A percentile compares a stretch with the other conserved stretches of the same genome.
Evolutionary conservation across 352 stramenopile genomes (phyloP).

Genomic region (Phytophthora palmivora): DNA sequence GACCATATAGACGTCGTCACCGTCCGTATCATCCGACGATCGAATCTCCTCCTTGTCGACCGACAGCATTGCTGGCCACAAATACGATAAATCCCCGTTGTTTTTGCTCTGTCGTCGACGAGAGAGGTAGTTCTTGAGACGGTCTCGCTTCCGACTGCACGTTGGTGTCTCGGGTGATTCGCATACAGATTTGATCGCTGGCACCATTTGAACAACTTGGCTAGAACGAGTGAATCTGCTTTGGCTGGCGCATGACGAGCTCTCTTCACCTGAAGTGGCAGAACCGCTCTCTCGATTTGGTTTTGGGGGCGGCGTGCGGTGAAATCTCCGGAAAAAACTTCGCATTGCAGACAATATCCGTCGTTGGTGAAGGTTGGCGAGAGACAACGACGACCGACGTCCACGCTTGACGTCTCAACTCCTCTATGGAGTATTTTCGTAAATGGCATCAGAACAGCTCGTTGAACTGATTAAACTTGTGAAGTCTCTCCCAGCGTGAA

Average conservation of each 20-base stretch:
- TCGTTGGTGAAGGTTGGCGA: slow-evolving; percentile 1
- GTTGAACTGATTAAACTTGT: slow-evolving; percentile 7
- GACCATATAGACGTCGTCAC: slow-evolving; percentile 41
- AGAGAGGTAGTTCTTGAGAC: slow-evolving; percentile 25
- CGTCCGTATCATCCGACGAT: slow-evolving; percentile 31
- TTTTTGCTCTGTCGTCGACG: slow-evolving; percentile 12
- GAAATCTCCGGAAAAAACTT: slow-evolving; percentile 33
- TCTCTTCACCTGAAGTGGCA: slow-evolving; percentile 4
- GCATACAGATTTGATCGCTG: neutral
- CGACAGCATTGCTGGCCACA: slow-evolving; percentile 24
- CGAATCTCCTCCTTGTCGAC: slow-evolving; percentile 24
- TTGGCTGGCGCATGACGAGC: slow-evolving; percentile 6
- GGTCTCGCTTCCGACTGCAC: slow-evolving; percentile 37
- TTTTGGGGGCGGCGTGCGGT: slow-evolving; percentile 13
- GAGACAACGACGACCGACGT: neutral
- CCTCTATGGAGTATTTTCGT: slow-evolving; percentile 28
- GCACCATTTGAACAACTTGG: slow-evolving; percentile 10
- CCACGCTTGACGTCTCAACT: slow-evolving; percentile 5
- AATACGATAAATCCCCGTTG: slow-evolving; percentile 6
- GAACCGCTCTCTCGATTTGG: neutral
- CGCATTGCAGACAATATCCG: slow-evolving; percentile 9
- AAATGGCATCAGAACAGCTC: slow-evolving; percentile 15
- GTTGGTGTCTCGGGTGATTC: slow-evolving; percentile 7
- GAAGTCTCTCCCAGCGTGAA: slow-evolving; percentile 14
- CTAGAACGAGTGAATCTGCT: slow-evolving; percentile 24